Conservation (phyloP, 2,329 filamentous ascomycete genomes). For the Claviceps capensis region DNA sequence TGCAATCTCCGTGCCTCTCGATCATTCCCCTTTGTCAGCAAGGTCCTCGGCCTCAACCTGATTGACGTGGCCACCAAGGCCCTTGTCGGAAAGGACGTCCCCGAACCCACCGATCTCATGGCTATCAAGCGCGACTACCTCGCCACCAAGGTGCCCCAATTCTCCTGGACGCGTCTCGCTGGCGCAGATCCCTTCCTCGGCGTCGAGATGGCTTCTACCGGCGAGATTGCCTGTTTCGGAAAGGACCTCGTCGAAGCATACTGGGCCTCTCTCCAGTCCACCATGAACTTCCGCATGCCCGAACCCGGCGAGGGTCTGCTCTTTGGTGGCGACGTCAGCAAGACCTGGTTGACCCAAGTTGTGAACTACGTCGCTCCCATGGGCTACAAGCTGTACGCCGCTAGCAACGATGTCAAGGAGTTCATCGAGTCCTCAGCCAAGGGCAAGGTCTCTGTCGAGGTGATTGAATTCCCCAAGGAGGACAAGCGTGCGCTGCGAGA, state of each 20-base stretch:
- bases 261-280: conserved; percentile 90
- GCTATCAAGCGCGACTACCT: conserved; percentile 76
- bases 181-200: conserved; percentile 95
- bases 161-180: conserved; percentile 95
- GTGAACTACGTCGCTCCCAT: conserved; percentile 80
- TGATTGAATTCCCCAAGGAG: conserved; percentile 92
- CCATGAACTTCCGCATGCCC: conserved; percentile 98
- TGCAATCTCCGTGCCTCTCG: conserved; percentile 95
- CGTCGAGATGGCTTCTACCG: conserved; percentile 93
- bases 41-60: conserved; percentile 93
- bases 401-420: conserved; percentile 65
- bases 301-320: conserved; percentile 90
- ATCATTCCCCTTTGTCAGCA: conserved; percentile 96
- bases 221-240: conserved; percentile 98
- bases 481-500: conserved; percentile 91
- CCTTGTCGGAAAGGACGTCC: conserved; percentile 72
- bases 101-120: conserved; percentile 81
- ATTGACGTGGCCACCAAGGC: conserved; percentile 92
- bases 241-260: conserved; percentile 93
- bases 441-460: conserved; percentile 58
- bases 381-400: conserved; percentile 88
- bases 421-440: conserved; percentile 64
- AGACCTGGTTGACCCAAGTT: conserved; percentile 60
- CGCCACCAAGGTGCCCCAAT: conserved; percentile 96
- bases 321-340: conserved; percentile 71